Percentiles rank a stretch among this genome's conserved stretches.
Evolutionary conservation across 768 basidiomycete genomes (phyloP).

Genomic region (Lactifluus volemus): DNA sequence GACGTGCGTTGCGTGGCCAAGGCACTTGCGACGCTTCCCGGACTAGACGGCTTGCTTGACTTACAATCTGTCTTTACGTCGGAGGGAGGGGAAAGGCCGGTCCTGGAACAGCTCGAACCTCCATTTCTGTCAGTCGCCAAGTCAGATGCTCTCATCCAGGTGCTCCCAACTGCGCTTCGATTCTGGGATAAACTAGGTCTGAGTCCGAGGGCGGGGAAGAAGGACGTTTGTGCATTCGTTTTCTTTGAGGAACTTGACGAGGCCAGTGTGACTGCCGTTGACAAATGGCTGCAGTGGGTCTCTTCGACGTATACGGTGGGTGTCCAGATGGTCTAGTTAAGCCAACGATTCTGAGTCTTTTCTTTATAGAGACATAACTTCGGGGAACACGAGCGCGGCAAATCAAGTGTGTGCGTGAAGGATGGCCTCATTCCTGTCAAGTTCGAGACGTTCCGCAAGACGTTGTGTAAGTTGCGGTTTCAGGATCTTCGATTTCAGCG

Average conservation of each 20-base stretch:
- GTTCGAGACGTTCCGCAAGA: constrained; percentile 66
- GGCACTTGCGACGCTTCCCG: constrained; percentile 34
- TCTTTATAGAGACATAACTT: constrained; percentile 47
- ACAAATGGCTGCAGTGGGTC: constrained; percentile 50
- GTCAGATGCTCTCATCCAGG: constrained; percentile 57
- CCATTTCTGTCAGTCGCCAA: constrained; percentile 63
- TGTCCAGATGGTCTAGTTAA: background rate
- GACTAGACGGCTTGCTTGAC: constrained; percentile 34
- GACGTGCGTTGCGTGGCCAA: constrained; percentile 42
- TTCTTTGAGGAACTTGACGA: constrained; percentile 56
- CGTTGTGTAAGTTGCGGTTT: constrained; percentile 36
- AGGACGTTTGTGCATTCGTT: constrained; percentile 60
- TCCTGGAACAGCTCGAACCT: constrained; percentile 32
- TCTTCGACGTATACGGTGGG: constrained; percentile 51
- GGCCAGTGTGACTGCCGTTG: constrained; percentile 39
- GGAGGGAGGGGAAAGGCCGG: background rate
- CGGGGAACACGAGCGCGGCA: constrained; percentile 49
- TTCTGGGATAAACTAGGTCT: constrained; percentile 86
- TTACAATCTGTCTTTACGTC: constrained; percentile 35
- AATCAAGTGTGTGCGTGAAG: constrained; percentile 34
- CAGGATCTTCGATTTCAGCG: background rate
- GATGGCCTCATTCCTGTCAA: constrained; percentile 56
- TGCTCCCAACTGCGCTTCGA: constrained; percentile 58
- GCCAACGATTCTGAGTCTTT: constrained; percentile 3
- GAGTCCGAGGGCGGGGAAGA: constrained; percentile 58